Conservation (phyloP, 192 early-diverging fungal species). For the Backusella sp. region DNA sequence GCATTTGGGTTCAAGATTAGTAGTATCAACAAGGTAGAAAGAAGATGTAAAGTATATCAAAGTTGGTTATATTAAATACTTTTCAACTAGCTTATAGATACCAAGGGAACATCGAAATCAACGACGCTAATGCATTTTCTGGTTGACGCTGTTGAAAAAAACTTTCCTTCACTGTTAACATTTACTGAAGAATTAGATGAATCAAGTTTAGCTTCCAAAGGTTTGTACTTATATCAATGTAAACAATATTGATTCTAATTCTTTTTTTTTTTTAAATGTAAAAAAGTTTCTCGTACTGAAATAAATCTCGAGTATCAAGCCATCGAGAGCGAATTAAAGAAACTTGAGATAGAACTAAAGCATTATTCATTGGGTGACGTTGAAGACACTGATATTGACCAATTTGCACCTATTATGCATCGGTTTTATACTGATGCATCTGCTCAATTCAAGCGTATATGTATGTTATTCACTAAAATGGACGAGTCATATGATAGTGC, state of each 20-base stretch:
- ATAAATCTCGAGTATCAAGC: slow-evolving; percentile 45
- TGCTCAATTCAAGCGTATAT: slow-evolving; percentile 54
- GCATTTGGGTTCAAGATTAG: slow-evolving; percentile 83
- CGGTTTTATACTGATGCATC: slow-evolving; percentile 61
- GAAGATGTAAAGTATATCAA: neutral
- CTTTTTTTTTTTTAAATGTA: too few relatives aligned
- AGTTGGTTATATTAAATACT: neutral
- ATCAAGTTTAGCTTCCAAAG: slow-evolving; percentile 69
- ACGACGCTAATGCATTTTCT: slow-evolving; percentile 85
- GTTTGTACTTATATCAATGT: slow-evolving; percentile 22
- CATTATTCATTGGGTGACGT: slow-evolving; percentile 24
- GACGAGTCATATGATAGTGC: slow-evolving; percentile 64
- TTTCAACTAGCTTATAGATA: slow-evolving; percentile 63
- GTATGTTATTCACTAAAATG: slow-evolving; percentile 60
- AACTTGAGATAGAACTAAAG: slow-evolving; percentile 43
- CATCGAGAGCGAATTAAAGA: slow-evolving; percentile 39
- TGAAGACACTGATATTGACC: slow-evolving; percentile 50
- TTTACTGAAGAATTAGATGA: slow-evolving; percentile 69
- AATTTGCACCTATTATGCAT: slow-evolving; percentile 61
- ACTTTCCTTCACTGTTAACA: slow-evolving; percentile 55
- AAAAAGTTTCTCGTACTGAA: slow-evolving; percentile 24
- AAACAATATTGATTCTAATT: neutral
- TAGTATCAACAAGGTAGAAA: slow-evolving; percentile 72
- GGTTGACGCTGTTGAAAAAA: slow-evolving; percentile 63
- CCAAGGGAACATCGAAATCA: slow-evolving; percentile 67